Evolutionary conservation across 164 flowering plant species (phyloP).

Genomic region (Tinospora cordifolia): DNA sequence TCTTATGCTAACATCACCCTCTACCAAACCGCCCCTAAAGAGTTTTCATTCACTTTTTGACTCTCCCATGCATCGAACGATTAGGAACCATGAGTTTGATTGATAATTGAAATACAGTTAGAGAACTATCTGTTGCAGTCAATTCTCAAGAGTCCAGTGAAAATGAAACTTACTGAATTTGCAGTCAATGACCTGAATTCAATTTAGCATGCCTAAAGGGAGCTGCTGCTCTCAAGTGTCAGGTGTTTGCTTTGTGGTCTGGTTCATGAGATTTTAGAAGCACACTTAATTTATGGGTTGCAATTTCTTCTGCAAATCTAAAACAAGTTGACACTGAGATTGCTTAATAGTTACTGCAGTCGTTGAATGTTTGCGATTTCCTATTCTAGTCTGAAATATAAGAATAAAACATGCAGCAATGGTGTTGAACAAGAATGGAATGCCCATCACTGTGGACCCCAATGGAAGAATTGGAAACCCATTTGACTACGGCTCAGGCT

Average conservation of each 20-base stretch:
- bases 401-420: constrained; percentile 41
- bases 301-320: not conserved
- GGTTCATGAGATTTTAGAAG: not conserved
- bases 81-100: no score
- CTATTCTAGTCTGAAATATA: constrained; percentile 17
- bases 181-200: not conserved
- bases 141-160: not conserved
- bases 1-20: no score
- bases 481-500: constrained; percentile 74
- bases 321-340: not conserved
- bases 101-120: not conserved
- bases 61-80: no score
- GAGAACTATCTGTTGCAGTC: not conserved
- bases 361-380: not conserved
- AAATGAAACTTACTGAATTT: not conserved
- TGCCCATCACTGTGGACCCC: constrained; percentile 51
- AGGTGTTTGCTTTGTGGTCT: not conserved
- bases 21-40: no score
- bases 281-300: no score
- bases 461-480: constrained; percentile 52
- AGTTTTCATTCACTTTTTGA: no score
- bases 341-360: not conserved
- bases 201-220: not conserved
- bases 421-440: constrained; percentile 33
- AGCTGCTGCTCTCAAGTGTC: not conserved